Percentiles rank a stretch among this genome's conserved stretches.
Evolutionary conservation across 192 early-diverging fungal genomes (phyloP).

Genomic region (Coemansia biformis): DNA sequence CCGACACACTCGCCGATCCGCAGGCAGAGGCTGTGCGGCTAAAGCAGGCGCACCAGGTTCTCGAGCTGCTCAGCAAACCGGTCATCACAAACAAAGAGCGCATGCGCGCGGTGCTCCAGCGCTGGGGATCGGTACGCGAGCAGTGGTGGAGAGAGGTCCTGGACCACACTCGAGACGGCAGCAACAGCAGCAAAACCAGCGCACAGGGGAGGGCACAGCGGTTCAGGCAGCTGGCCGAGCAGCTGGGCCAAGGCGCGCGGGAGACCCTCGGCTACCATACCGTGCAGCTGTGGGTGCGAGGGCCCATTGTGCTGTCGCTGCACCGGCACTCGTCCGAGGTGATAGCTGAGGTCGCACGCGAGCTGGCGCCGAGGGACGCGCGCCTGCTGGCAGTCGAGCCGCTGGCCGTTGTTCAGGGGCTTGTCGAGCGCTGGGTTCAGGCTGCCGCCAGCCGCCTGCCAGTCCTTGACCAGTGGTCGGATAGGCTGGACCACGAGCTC

Average conservation of each 20-base stretch:
- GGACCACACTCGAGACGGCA: neutral
- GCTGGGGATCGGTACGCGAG: slow-evolving; percentile 35
- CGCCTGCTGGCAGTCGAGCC: slow-evolving; percentile 2
- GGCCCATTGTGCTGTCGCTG: slow-evolving; percentile 33
- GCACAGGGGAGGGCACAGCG: neutral
- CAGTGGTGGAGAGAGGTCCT: slow-evolving; percentile 32
- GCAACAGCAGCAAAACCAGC: too few species aligned
- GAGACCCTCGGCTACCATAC: slow-evolving; percentile 34
- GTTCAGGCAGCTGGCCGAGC: slow-evolving; percentile 11
- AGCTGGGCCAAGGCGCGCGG: slow-evolving; percentile 19
- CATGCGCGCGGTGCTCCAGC: slow-evolving; percentile 8
- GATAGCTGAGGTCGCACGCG: slow-evolving; percentile 3
- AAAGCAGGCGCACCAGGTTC: slow-evolving; percentile 17
- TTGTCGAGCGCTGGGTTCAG: slow-evolving; percentile 27
- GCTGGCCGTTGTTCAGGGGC: slow-evolving; percentile 13
- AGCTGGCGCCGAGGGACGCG: slow-evolving; percentile 1
- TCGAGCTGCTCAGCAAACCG: slow-evolving; percentile 29
- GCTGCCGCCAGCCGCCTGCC: slow-evolving; percentile 9
- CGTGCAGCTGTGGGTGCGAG: slow-evolving; percentile 35
- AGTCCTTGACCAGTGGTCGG: slow-evolving; percentile 20
- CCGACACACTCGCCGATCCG: neutral
- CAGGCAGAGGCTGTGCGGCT: slow-evolving; percentile 18
- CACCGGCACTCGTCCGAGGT: slow-evolving; percentile 10
- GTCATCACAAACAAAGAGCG: slow-evolving; percentile 16
- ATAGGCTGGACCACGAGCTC: slow-evolving; percentile 35